These are phyloP conservation scores for Aspergillus glaucus DNA, from an alignment of 2,329 filamentous ascomycete genomes.

Conservation along the genomic window DNA sequence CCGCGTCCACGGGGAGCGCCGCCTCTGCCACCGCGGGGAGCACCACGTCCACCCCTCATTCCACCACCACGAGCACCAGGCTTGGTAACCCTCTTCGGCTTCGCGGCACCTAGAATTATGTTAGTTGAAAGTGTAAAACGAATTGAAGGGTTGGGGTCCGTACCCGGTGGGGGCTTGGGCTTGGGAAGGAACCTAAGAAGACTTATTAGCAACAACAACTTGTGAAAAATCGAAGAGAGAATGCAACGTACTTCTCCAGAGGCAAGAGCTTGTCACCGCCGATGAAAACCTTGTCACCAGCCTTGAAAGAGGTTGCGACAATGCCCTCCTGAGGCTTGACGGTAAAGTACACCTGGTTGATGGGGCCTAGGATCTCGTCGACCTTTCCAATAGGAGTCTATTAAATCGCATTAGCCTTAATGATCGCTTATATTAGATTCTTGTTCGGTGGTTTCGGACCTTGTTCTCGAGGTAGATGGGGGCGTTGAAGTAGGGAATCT, in stretches of 20 bases:
- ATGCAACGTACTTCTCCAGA: conserved; percentile 62
- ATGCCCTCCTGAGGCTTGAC: conserved; percentile 97
- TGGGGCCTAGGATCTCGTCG: conserved; percentile 93
- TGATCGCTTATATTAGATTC: background rate
- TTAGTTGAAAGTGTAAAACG: conserved; percentile 12
- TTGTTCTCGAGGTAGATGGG: conserved; percentile 99
- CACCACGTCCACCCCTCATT: conserved; percentile 41
- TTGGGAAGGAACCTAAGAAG: conserved; percentile 72
- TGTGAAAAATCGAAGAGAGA: conserved; percentile 1
- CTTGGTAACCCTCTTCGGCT: conserved; percentile 51
- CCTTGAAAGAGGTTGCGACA: conserved; percentile 87
- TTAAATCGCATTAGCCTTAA: conserved; percentile 12
- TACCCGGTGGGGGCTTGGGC: conserved; percentile 65
- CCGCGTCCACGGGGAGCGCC: conserved; percentile 39
- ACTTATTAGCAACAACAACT: conserved; percentile 9
- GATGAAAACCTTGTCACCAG: conserved; percentile 96
- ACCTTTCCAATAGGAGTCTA: conserved; percentile 88
- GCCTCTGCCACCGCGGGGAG: conserved; percentile 35
- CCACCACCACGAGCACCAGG: conserved; percentile 44
- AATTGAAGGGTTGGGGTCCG: conserved; percentile 4
- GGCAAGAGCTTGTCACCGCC: conserved; percentile 89
- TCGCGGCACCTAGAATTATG: conserved; percentile 53
- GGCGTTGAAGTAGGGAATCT: conserved; percentile 98
- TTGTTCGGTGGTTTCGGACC: conserved; percentile 39
- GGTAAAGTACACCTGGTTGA: conserved; percentile 98